A percentile compares a stretch with the other conserved stretches of the same genome.
Conservation (phyloP, 164 flowering plant genomes). For the Sextonia rubra region DNA sequence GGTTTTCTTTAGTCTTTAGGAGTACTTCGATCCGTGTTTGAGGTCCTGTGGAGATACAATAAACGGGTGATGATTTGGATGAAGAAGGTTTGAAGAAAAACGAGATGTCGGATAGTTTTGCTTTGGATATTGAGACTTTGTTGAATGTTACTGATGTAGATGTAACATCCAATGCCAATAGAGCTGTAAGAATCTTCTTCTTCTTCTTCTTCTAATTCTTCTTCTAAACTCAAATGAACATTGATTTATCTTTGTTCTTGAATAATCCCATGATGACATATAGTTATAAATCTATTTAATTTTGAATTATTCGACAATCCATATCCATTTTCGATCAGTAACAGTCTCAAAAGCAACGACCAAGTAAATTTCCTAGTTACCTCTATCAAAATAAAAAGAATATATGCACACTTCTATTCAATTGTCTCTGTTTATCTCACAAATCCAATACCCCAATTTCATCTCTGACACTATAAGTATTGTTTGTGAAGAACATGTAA, state of each 20-base stretch:
- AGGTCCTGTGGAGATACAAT: too few species aligned
- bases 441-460: neutral
- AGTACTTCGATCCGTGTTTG: too few species aligned
- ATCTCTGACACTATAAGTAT: neutral
- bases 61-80: neutral
- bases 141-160: conserved; percentile 1
- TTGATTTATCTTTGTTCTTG: neutral
- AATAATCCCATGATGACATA: neutral
- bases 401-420: neutral
- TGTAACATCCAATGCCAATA: neutral
- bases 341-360: neutral
- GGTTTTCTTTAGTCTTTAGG: too few species aligned
- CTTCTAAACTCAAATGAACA: neutral
- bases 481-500: neutral
- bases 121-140: conserved; percentile 8
- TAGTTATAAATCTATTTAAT: neutral
- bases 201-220: too few species aligned
- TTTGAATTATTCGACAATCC: neutral
- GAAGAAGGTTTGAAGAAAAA: neutral
- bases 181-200: conserved; percentile 5
- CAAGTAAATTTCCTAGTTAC: too few species aligned
- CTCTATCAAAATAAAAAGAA: neutral
- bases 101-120: conserved; percentile 6
- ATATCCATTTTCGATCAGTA: neutral
- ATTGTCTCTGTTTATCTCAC: neutral